These are phyloP conservation scores for Shiraia sp. DNA, from an alignment of 2,329 filamentous ascomycete genomes.

Conservation along the genomic window DNA sequence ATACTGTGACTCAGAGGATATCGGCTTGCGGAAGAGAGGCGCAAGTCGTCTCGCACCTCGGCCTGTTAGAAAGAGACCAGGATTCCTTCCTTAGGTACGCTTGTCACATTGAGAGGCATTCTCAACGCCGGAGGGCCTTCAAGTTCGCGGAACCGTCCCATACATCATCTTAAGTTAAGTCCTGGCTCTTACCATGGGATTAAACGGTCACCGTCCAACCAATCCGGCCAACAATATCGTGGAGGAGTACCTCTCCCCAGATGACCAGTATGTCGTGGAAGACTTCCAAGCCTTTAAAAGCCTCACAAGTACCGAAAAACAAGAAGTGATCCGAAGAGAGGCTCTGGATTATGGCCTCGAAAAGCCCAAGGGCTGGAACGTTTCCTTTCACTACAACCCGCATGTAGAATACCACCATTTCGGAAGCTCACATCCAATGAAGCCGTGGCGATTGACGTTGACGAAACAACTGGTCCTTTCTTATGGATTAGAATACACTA, in stretches of 20 bases:
- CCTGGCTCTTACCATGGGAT: conserved; percentile 18
- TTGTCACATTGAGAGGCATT: too few species aligned
- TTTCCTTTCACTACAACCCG: conserved; percentile 95
- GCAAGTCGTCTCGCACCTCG: too few species aligned
- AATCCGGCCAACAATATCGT: conserved; percentile 39
- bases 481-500: conserved; percentile 93
- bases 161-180: too few species aligned
- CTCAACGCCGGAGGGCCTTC: too few species aligned
- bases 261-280: conserved; percentile 29
- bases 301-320: conserved; percentile 44
- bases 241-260: conserved; percentile 39
- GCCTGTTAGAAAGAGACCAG: too few species aligned
- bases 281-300: conserved; percentile 38
- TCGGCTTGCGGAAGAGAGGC: too few species aligned
- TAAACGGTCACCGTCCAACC: conserved; percentile 14
- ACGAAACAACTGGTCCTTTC: conserved; percentile 93
- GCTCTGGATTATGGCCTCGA: conserved; percentile 70
- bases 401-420: conserved; percentile 97
- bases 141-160: too few species aligned
- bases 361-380: conserved; percentile 81
- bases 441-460: conserved; percentile 93
- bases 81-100: too few species aligned
- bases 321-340: conserved; percentile 57
- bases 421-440: conserved; percentile 96
- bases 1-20: too few species aligned